Evolutionary conservation across 2,329 filamentous ascomycete genomes (phyloP).

Genomic region (Teratosphaeria gauchensis): DNA sequence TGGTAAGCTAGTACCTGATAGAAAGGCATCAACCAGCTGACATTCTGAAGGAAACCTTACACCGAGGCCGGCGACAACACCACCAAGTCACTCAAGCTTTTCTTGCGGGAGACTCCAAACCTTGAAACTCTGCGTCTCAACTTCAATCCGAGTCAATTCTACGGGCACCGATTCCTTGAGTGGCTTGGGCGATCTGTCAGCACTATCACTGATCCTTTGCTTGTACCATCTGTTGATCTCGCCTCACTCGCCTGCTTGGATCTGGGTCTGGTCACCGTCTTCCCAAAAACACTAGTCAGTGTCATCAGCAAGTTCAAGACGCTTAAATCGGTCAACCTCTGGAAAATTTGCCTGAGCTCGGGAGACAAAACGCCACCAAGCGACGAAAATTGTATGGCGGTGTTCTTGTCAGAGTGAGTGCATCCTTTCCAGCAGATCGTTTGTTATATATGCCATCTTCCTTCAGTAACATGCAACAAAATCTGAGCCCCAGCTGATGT

Average conservation of each 20-base stretch:
- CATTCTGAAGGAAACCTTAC: background rate
- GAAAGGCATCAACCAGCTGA: background rate
- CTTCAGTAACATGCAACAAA: no score
- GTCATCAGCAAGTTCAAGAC: constrained; percentile 11
- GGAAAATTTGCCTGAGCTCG: constrained; percentile 9
- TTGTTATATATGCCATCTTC: background rate
- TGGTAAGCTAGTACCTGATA: background rate
- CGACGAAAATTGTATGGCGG: background rate
- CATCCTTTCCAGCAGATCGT: background rate
- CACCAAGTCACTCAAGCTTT: constrained; percentile 5
- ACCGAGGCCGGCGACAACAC: background rate
- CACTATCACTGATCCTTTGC: background rate
- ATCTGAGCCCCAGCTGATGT: background rate
- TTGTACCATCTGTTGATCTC: constrained; percentile 5
- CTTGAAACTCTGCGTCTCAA: constrained; percentile 17
- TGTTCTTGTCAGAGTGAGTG: background rate
- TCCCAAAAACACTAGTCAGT: constrained; percentile 4
- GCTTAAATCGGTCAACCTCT: constrained; percentile 14
- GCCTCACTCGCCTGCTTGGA: constrained; percentile 9
- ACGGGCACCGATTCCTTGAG: background rate
- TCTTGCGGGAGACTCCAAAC: constrained; percentile 10
- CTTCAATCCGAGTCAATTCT: constrained; percentile 7
- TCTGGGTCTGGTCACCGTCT: constrained; percentile 9
- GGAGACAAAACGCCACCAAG: background rate
- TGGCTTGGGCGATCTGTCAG: constrained; percentile 1